Percentiles rank a stretch among this genome's conserved stretches.
phyloP scores from a whole-genome alignment of 208 protist species.

The Leishmania tarentolae region DNA sequence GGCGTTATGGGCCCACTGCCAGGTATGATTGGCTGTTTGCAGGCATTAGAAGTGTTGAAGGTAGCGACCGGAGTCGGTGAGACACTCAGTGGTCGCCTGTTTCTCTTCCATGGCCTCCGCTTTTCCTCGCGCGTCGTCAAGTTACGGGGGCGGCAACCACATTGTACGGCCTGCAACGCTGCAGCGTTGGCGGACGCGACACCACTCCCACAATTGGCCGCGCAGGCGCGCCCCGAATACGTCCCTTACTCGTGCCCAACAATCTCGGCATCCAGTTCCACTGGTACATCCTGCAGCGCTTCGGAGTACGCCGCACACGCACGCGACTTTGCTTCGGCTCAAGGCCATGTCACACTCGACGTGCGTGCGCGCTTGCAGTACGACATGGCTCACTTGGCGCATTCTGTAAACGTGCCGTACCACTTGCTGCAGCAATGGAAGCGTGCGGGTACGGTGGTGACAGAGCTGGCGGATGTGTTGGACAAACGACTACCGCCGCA shows the following conservation, averaged over 20 bases:
- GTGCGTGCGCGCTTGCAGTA: conserved; percentile 77
- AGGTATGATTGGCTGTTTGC: conserved; percentile 94
- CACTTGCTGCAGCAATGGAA: conserved; percentile 52
- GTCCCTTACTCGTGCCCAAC: conserved; percentile 9
- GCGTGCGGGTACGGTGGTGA: conserved; percentile 2
- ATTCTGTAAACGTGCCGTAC: conserved; percentile 60
- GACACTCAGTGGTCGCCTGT: conserved; percentile 68
- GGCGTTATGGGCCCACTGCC: conserved; percentile 94
- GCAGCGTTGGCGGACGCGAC: conserved; percentile 6
- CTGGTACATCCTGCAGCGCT: conserved; percentile 11
- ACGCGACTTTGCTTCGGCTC: not conserved
- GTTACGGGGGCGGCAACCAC: conserved; percentile 50
- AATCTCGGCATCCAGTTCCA: not conserved
- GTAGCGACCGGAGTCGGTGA: conserved; percentile 74
- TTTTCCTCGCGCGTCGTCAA: conserved; percentile 68
- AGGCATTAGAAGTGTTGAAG: conserved; percentile 94
- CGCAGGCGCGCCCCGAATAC: conserved; percentile 60
- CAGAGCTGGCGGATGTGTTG: conserved; percentile 13
- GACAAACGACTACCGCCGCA: conserved; percentile 1
- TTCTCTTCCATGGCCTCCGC: conserved; percentile 87
- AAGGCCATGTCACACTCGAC: conserved; percentile 42
- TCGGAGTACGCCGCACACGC: not conserved
- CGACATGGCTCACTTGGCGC: conserved; percentile 80
- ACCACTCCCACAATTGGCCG: conserved; percentile 24
- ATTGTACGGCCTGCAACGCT: conserved; percentile 75